Evolutionary conservation across 2,329 filamentous ascomycete genomes (phyloP), one percentile per base, ranked within the genome.

Genomic region (Fusarium sp.): DNA sequence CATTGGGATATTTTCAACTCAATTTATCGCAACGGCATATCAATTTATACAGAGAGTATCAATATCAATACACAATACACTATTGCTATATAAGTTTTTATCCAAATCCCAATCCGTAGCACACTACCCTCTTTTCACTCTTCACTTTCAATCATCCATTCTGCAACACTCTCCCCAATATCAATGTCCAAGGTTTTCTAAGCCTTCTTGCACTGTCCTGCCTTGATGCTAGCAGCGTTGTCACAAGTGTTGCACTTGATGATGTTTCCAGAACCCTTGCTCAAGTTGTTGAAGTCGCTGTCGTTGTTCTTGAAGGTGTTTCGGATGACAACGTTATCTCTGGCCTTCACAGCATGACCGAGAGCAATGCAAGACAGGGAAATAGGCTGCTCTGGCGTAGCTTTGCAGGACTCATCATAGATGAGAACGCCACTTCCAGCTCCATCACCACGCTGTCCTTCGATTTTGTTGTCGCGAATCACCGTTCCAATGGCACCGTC

Each of bases 281-380:
- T 64, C 2, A 55, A 54, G 8, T 68, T 63, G 8, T 53, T 50
- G 11, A 71, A 55, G 27, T 77, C 76, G 11, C 69, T 51, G 27
- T 75, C 72, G 39, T 79, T 79, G 2, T 75, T 57, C 11, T 57
- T 63, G 4, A 79, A 39, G 1, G 54, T 75, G 31, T 80, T 79
- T 7, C 66, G 66, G 11, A 66, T 63, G 18, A 79, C 47, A 3
- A 71, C 37, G 35, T 78, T 80, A 2, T 70, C 67, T 1, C 20
- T 66, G 0, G 76, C 67, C 14, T 75, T 58, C 7, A 60, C 56
- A 8, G 51, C 41, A n/a, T 47, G 56, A 6, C 50, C 60, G 7
- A 64, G 47, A 2, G 54, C n/a, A 5, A 72, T 11, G 31, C 71
- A 74, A 3, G 54, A 8, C 11, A 74, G 56, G 2, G 62, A 62